These are phyloP conservation scores for Cercophora scortea DNA, from an alignment of 495 filamentous ascomycete genomes.

Conservation along the genomic window DNA sequence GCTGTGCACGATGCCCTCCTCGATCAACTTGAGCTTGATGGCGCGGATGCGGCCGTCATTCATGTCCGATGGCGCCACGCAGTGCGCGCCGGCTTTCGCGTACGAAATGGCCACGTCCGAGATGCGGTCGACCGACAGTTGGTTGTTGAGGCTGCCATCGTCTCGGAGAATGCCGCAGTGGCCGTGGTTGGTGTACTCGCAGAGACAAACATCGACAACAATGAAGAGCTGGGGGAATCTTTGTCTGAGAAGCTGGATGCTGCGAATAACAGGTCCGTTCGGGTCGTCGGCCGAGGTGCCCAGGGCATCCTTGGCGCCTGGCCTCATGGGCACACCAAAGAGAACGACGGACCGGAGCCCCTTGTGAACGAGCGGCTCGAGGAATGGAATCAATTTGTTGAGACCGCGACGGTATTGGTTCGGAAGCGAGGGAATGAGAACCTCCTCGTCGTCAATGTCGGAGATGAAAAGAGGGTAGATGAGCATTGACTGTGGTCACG, in stretches of 20 bases:
- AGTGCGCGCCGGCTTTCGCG: constrained; percentile 88
- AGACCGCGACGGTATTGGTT: constrained; percentile 80
- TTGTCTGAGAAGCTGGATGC: constrained; percentile 72
- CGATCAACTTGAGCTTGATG: constrained; percentile 93
- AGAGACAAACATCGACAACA: constrained; percentile 87
- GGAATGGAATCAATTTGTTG: constrained; percentile 76
- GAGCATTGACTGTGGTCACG: constrained; percentile 70
- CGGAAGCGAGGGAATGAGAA: constrained; percentile 79
- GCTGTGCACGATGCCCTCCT: constrained; percentile 81
- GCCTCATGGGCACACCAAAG: constrained; percentile 82
- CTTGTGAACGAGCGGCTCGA: constrained; percentile 77
- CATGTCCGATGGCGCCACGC: constrained; percentile 96
- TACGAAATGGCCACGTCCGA: constrained; percentile 90
- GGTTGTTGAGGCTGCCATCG: constrained; percentile 88
- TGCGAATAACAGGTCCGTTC: constrained; percentile 78
- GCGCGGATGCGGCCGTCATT: constrained; percentile 94
- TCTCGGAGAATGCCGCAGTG: constrained; percentile 93
- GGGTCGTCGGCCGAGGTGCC: constrained; percentile 94
- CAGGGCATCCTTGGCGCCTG: constrained; percentile 77
- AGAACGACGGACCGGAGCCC: constrained; percentile 88
- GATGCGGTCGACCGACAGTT: constrained; percentile 83
- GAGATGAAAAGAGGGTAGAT: constrained; percentile 97
- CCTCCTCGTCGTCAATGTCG: constrained; percentile 87
- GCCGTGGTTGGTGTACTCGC: constrained; percentile 98
- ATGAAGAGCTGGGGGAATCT: constrained; percentile 85